Evolutionary conservation across 1,284 basidiomycete genomes (phyloP).

Genomic region (Heterobasidion parviporum): DNA sequence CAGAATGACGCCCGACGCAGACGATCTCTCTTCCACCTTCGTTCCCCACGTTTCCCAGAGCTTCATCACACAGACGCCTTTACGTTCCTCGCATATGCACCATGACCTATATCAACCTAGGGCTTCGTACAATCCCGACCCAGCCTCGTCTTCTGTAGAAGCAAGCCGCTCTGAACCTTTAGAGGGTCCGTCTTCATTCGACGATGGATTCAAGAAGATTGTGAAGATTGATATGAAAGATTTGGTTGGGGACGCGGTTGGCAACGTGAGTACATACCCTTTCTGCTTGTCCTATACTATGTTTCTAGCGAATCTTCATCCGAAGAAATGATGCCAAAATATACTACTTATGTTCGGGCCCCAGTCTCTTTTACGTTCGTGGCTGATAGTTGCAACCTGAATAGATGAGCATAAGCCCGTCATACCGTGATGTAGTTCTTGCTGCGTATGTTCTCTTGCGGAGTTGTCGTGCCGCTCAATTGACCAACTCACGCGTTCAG

Average conservation of each 20-base stretch:
- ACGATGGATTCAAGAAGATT: conserved; percentile 46
- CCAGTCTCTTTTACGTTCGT: not conserved
- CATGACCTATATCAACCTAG: not conserved
- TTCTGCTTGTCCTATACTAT: not conserved
- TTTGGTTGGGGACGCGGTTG: conserved; percentile 73
- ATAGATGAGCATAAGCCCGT: conserved; percentile 78
- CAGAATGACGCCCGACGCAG: conserved; percentile 6
- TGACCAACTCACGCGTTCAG: conserved; percentile 25
- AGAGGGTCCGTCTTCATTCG: conserved; percentile 7
- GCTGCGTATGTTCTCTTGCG: conserved; percentile 49
- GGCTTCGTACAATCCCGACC: not conserved
- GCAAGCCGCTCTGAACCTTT: not conserved
- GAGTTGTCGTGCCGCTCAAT: not conserved
- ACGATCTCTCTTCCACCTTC: conserved; percentile 8
- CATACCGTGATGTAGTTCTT: conserved; percentile 71
- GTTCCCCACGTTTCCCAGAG: conserved; percentile 2
- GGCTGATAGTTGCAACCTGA: not conserved
- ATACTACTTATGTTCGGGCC: no score
- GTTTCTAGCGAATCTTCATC: not conserved
- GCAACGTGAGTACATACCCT: conserved; percentile 49
- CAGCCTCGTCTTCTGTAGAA: not conserved
- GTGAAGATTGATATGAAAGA: conserved; percentile 71
- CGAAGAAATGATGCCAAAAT: not conserved
- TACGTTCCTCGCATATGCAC: not conserved
- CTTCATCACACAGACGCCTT: not conserved